A percentile compares a stretch with the other conserved stretches of the same genome.
These are phyloP conservation scores for Murraya koenigii DNA, from an alignment of 345 rosid species.

Conservation along the genomic window DNA sequence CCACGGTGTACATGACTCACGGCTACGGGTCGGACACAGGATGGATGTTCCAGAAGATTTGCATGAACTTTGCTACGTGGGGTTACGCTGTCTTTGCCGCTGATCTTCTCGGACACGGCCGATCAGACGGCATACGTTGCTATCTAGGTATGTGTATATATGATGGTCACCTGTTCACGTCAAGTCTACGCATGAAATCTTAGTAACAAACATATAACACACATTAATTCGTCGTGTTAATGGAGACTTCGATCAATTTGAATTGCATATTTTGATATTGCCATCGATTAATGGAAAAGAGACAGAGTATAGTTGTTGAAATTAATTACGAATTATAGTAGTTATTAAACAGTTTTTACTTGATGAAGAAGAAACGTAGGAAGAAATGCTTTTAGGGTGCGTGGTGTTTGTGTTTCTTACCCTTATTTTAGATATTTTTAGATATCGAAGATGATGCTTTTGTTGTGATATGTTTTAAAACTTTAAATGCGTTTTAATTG, in stretches of 20 bases:
- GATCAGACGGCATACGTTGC: slow-evolving; percentile 92
- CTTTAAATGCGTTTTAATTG: too few relatives aligned
- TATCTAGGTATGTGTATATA: slow-evolving; percentile 53
- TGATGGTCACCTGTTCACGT: not conserved
- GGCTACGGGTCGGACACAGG: slow-evolving; percentile 96
- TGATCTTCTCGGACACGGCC: slow-evolving; percentile 93
- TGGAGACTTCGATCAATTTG: not conserved
- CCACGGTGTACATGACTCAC: slow-evolving; percentile 74
- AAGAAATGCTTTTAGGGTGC: too few relatives aligned
- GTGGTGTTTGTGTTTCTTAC: too few relatives aligned
- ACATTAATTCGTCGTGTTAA: not conserved
- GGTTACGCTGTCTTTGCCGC: slow-evolving; percentile 99
- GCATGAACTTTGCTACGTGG: slow-evolving; percentile 71
- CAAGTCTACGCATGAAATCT: not conserved
- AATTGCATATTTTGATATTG: too few relatives aligned
- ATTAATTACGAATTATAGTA: too few relatives aligned
- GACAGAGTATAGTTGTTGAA: too few relatives aligned
- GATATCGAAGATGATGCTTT: too few relatives aligned
- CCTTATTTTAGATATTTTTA: too few relatives aligned
- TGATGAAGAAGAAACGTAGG: too few relatives aligned
- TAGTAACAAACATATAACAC: not conserved
- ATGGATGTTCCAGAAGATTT: slow-evolving; percentile 91
- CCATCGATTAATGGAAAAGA: too few relatives aligned
- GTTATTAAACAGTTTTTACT: too few relatives aligned
- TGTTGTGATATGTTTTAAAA: too few relatives aligned